Evolutionary conservation across 1,284 basidiomycete genomes (phyloP).

Genomic region (Cronartium quercuum): DNA sequence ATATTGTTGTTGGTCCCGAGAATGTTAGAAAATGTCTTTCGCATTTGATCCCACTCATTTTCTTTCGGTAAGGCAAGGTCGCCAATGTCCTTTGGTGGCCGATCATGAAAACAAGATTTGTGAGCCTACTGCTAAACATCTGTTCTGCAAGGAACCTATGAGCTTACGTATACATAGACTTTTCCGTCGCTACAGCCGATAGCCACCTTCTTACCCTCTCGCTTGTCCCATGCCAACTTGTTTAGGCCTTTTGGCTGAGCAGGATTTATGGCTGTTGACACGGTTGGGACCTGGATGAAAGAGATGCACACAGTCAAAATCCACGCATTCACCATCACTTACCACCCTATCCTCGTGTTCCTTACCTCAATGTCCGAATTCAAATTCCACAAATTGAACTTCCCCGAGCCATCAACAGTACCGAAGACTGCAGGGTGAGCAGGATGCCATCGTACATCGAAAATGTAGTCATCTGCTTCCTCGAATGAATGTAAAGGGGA

Average conservation of each 20-base stretch:
- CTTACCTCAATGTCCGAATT: slow-evolving; percentile 87
- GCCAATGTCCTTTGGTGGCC: slow-evolving; percentile 20
- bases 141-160: slow-evolving; percentile 30
- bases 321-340: not conserved
- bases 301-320: not conserved
- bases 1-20: slow-evolving; percentile 19
- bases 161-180: slow-evolving; percentile 71
- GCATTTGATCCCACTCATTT: slow-evolving; percentile 39
- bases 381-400: slow-evolving; percentile 94
- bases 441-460: slow-evolving; percentile 96
- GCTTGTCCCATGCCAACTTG: slow-evolving; percentile 87
- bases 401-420: slow-evolving; percentile 84
- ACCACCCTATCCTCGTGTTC: slow-evolving; percentile 25
- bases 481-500: slow-evolving; percentile 82
- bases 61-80: slow-evolving; percentile 35
- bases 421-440: slow-evolving; percentile 89
- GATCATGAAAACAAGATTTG: not conserved
- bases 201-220: slow-evolving; percentile 74
- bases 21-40: slow-evolving; percentile 30
- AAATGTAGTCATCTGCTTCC: slow-evolving; percentile 96
- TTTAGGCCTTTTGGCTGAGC: slow-evolving; percentile 76
- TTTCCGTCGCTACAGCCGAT: slow-evolving; percentile 85
- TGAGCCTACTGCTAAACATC: not conserved
- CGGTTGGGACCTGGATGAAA: slow-evolving; percentile 63
- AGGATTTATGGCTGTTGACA: slow-evolving; percentile 60